phyloP scores from a whole-genome alignment of 108 stramenopile species.

The Cyclotella sp. region DNA sequence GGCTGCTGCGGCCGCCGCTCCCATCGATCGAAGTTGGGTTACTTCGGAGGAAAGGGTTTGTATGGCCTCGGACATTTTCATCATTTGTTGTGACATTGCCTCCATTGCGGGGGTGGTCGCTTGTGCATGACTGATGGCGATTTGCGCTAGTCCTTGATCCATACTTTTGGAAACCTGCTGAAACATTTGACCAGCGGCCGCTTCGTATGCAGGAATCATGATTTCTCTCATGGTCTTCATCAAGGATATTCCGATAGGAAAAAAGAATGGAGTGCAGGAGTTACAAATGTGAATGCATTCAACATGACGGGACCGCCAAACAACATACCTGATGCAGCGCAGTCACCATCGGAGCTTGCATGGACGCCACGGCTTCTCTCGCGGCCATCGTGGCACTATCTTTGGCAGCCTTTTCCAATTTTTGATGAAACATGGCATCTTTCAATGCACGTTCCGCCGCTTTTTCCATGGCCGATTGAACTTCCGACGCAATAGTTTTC shows the following conservation, averaged over 20 bases:
- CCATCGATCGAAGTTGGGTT: slow-evolving; percentile 44
- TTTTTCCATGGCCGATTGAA: slow-evolving; percentile 48
- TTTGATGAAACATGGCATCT: slow-evolving; percentile 46
- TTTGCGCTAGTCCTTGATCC: slow-evolving; percentile 49
- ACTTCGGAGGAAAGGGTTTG: slow-evolving; percentile 65
- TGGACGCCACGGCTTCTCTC: slow-evolving; percentile 52
- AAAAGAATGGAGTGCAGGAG: background rate
- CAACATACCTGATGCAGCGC: slow-evolving; percentile 42
- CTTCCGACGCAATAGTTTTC: slow-evolving; percentile 52
- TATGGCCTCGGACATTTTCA: slow-evolving; percentile 63
- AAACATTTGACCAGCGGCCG: slow-evolving; percentile 74
- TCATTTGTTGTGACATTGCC: slow-evolving; percentile 61
- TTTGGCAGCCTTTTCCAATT: slow-evolving; percentile 56
- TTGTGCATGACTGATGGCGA: slow-evolving; percentile 33
- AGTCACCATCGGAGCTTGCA: slow-evolving; percentile 58
- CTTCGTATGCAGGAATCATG: slow-evolving; percentile 80
- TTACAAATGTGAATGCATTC: background rate
- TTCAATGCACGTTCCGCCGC: slow-evolving; percentile 33
- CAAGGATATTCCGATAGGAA: background rate
- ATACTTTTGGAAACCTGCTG: slow-evolving; percentile 55
- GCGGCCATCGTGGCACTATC: slow-evolving; percentile 57
- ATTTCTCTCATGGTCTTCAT: slow-evolving; percentile 62
- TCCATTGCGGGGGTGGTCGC: slow-evolving; percentile 38
- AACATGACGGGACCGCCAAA: background rate
- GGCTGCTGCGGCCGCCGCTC: background rate